Evolutionary conservation across 108 stramenopile genomes (phyloP), one percentile per base, ranked within the genome.

Genomic region (Aurantiochytrium sp.): DNA sequence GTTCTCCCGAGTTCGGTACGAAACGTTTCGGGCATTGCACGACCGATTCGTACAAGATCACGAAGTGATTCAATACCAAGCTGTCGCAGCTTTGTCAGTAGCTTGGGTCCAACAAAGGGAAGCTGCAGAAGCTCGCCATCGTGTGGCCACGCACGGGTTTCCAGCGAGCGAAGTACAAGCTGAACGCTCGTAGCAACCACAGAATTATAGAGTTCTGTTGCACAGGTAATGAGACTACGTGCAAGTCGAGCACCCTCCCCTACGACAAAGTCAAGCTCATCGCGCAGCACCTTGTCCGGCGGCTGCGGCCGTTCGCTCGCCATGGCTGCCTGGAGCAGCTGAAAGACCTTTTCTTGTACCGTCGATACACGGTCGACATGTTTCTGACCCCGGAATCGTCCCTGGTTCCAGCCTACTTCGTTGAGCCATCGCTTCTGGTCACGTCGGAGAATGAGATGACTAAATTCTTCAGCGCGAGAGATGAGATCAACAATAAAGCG

Each of bases 401-500:
- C 76, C 14, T 45, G 76, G 43, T 53, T 23, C 76, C 76, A 83
- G 51, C 23, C 49, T 6, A 83, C 76, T 23, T 83, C 51, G 51
- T 83, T 83, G 45, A 83, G 76, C 76, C 76, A 83, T 12, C 45
- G n/a, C 51, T 83, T 83, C 76, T 83, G 76, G 23, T 83, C 76
- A 18, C 76, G 44, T 6, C 76, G 45, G 6, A 83, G 51, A 14
- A 10, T 14, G 4, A 83, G 76, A 0, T 83, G 43, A 23, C 3
- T 6, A 35, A 83, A 83, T 23, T 83, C 76, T 6, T 12, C 45
- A 8, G 76, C 76, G 49, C 25, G 19, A 0, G 76, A 43, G 42
- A 69, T 14, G 25, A 69, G 25, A 1, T 69, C 42, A 18, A 69
- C 0, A 6, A 83, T 23, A 12, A 45, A 43, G 28, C 49, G 51